These are phyloP conservation scores for Immersiporthe knoxdaviesiana DNA, from an alignment of 2,329 filamentous ascomycete species.

Conservation along the genomic window DNA sequence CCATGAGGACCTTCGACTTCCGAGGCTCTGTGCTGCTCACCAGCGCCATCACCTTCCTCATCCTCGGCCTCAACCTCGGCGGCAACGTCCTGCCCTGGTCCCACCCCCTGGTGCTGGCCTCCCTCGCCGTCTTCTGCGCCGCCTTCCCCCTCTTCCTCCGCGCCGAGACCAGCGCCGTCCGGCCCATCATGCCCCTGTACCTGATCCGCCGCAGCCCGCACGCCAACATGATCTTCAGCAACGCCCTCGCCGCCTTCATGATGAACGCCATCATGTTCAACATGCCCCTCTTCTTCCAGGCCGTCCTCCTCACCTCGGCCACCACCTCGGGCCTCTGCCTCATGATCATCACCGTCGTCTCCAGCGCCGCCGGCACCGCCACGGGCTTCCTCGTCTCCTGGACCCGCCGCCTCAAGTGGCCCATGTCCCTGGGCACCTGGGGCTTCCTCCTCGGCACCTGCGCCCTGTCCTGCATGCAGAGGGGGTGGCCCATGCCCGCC, in stretches of 20 bases:
- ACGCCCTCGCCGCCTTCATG: slow-evolving; percentile 55
- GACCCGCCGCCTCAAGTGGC: slow-evolving; percentile 63
- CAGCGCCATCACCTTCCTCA: slow-evolving; percentile 57
- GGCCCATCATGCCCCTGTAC: slow-evolving; percentile 64
- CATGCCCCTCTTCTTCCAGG: slow-evolving; percentile 76
- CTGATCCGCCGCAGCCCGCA: slow-evolving; percentile 55
- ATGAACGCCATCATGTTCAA: slow-evolving; percentile 63
- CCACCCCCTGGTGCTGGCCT: slow-evolving; percentile 59
- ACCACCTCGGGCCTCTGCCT: slow-evolving; percentile 75
- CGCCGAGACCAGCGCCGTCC: slow-evolving; percentile 52
- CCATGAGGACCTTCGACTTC: slow-evolving; percentile 60
- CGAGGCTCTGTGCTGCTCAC: slow-evolving; percentile 58
- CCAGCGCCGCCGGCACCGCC: slow-evolving; percentile 57
- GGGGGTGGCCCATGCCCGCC: slow-evolving; percentile 52
- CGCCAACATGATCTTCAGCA: slow-evolving; percentile 61
- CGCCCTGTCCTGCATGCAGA: slow-evolving; percentile 53
- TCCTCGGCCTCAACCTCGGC: slow-evolving; percentile 64
- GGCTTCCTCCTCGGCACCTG: slow-evolving; percentile 55
- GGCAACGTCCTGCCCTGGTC: slow-evolving; percentile 67
- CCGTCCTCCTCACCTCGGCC: slow-evolving; percentile 69
- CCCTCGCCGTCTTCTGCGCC: slow-evolving; percentile 52
- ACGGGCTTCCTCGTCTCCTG: slow-evolving; percentile 67
- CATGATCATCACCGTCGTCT: slow-evolving; percentile 62
- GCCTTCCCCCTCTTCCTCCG: slow-evolving; percentile 56
- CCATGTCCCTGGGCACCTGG: slow-evolving; percentile 55